A percentile compares a stretch with the other conserved stretches of the same genome.
These are phyloP conservation scores for Trichoderma afroharzianum DNA, from an alignment of 2,329 filamentous ascomycete species.

Conservation along the genomic window DNA sequence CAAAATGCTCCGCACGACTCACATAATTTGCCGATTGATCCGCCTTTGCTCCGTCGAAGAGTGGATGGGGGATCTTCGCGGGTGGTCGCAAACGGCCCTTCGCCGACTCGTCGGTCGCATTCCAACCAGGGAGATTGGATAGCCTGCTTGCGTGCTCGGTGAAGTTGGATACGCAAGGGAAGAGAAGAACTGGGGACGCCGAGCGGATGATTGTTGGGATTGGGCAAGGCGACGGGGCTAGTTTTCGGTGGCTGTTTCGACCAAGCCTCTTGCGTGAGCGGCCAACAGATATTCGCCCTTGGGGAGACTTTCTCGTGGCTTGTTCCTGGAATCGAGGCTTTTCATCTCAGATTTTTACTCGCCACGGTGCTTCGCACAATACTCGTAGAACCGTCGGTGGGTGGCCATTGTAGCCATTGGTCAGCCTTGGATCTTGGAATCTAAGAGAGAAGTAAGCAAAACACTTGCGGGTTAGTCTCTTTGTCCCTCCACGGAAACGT, in stretches of 20 bases:
- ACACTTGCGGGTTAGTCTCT: not conserved
- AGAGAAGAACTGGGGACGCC: not conserved
- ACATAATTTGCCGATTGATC: slow-evolving; percentile 11
- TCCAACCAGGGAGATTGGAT: not conserved
- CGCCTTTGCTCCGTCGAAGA: not conserved
- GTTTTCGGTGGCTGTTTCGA: not conserved
- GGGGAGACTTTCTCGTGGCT: not conserved
- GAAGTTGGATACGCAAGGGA: not conserved
- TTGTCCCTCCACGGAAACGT: not conserved
- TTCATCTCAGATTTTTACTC: not conserved
- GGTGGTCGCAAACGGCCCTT: not conserved
- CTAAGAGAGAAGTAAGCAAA: not conserved
- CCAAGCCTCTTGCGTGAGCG: not conserved
- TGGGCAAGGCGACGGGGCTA: not conserved
- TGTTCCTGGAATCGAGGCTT: not conserved
- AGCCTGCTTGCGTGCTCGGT: slow-evolving; percentile 5
- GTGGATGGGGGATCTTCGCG: not conserved
- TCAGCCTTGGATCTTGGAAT: not conserved
- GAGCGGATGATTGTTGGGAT: not conserved
- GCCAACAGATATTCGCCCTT: not conserved
- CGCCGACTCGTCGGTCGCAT: not conserved
- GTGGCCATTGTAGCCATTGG: not conserved
- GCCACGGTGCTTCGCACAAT: not conserved
- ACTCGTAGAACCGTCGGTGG: not conserved
- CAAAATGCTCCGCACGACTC: slow-evolving; percentile 9